A percentile compares a stretch with the other conserved stretches of the same genome.
Evolutionary conservation across 352 stramenopile genomes (phyloP).

Genomic region (Pythium plurisporium): DNA sequence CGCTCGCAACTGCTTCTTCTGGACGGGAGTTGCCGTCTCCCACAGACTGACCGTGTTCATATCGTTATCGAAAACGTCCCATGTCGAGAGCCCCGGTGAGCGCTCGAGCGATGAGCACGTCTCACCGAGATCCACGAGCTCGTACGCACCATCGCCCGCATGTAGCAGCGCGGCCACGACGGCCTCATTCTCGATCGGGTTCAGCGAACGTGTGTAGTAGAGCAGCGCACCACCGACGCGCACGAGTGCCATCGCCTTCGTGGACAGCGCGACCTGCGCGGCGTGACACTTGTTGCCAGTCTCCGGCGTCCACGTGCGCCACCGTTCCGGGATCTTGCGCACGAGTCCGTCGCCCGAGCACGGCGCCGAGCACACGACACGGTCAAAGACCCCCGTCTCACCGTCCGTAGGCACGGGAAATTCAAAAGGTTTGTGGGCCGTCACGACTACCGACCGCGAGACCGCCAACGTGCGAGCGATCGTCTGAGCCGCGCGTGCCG

Average conservation of each 20-base stretch:
- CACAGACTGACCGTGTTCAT: slow-evolving; percentile 44
- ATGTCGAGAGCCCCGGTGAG: slow-evolving; percentile 35
- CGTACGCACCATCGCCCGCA: slow-evolving; percentile 40
- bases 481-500: slow-evolving; percentile 39
- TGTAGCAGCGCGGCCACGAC: slow-evolving; percentile 74
- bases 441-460: slow-evolving; percentile 50
- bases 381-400: slow-evolving; percentile 45
- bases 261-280: slow-evolving; percentile 79
- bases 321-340: slow-evolving; percentile 75
- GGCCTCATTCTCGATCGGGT: slow-evolving; percentile 82
- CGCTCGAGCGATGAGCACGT: slow-evolving; percentile 37
- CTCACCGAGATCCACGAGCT: slow-evolving; percentile 53
- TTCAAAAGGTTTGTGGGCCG: slow-evolving; percentile 65
- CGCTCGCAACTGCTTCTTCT: slow-evolving; percentile 49
- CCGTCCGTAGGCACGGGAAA: slow-evolving; percentile 39
- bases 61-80: slow-evolving; percentile 53
- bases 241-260: slow-evolving; percentile 46
- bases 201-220: slow-evolving; percentile 78
- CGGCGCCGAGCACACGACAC: slow-evolving; percentile 66
- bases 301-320: slow-evolving; percentile 65
- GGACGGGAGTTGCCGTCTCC: slow-evolving; percentile 43
- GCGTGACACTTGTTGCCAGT: slow-evolving; percentile 48
- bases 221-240: slow-evolving; percentile 48
- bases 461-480: slow-evolving; percentile 54
- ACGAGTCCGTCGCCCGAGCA: slow-evolving; percentile 80